A percentile compares a stretch with the other conserved stretches of the same genome.
Evolutionary conservation across 257 asterid species (phyloP).

Genomic region (Solanum pennellii): DNA sequence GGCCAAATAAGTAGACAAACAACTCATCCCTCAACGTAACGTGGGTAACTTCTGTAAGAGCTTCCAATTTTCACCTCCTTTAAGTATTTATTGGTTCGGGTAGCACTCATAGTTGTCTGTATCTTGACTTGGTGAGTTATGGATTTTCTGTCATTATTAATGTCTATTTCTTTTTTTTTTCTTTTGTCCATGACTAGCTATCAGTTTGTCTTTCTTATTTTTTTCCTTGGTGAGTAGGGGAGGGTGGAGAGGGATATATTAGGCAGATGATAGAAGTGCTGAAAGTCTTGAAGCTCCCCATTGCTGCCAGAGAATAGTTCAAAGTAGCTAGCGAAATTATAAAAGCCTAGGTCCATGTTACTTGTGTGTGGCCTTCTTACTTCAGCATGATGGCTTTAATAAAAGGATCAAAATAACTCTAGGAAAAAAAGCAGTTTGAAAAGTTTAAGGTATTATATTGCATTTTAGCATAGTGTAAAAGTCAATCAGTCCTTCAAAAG

Average conservation of each 20-base stretch:
- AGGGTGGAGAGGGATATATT: background rate
- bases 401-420: background rate
- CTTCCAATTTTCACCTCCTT: background rate
- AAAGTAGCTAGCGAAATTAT: background rate
- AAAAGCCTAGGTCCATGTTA: background rate
- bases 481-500: background rate
- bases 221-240: background rate
- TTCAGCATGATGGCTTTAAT: background rate
- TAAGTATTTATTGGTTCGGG: background rate
- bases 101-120: background rate
- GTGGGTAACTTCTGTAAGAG: background rate
- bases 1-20: background rate
- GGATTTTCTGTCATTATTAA: background rate
- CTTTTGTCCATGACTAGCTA: background rate
- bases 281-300: background rate
- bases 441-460: background rate
- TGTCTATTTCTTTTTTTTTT: background rate
- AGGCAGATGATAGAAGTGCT: background rate
- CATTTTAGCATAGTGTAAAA: background rate
- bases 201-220: background rate
- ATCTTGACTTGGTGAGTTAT: background rate
- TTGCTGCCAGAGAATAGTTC: background rate
- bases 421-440: background rate
- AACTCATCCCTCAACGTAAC: background rate
- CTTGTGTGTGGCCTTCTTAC: background rate